Conservation (phyloP, 805 yeast species). For the Pichia sporocuriosa region DNA sequence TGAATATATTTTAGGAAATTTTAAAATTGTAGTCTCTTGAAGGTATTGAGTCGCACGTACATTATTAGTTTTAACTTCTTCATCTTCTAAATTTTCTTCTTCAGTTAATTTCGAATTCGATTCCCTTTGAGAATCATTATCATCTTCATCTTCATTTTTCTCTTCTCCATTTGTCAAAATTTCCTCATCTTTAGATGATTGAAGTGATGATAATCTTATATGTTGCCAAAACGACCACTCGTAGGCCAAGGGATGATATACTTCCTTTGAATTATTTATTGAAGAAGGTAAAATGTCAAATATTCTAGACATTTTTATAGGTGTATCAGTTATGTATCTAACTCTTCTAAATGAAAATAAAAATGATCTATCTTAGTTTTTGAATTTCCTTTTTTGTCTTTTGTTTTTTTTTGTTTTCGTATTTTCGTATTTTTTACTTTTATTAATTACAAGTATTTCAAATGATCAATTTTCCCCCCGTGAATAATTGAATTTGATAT, state of each 20-base stretch:
- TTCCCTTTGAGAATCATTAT: slow-evolving; percentile 7
- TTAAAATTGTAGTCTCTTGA: slow-evolving; percentile 39
- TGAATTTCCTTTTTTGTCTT: too few species aligned
- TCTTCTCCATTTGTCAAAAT: not conserved
- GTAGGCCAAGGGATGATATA: slow-evolving; percentile 35
- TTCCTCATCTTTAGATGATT: slow-evolving; percentile 1
- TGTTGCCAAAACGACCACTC: slow-evolving; percentile 49
- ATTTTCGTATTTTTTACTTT: too few species aligned
- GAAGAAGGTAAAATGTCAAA: slow-evolving; percentile 5
- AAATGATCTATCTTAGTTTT: not conserved
- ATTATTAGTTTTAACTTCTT: not conserved
- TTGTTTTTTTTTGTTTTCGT: too few species aligned
- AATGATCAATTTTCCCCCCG: too few species aligned
- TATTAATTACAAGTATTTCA: too few species aligned
- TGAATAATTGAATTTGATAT: too few species aligned
- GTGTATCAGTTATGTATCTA: too few species aligned
- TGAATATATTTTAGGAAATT: slow-evolving; percentile 29
- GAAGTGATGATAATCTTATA: slow-evolving; percentile 24
- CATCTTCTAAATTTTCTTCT: too few species aligned
- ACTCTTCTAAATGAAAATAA: not conserved
- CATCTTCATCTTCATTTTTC: slow-evolving; percentile 1
- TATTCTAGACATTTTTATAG: slow-evolving; percentile 7
- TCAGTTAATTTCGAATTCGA: too few species aligned
- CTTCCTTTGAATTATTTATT: not conserved
- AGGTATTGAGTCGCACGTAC: slow-evolving; percentile 27